Evolutionary conservation across 495 filamentous ascomycete genomes (phyloP).

Genomic region (Halenospora varia): DNA sequence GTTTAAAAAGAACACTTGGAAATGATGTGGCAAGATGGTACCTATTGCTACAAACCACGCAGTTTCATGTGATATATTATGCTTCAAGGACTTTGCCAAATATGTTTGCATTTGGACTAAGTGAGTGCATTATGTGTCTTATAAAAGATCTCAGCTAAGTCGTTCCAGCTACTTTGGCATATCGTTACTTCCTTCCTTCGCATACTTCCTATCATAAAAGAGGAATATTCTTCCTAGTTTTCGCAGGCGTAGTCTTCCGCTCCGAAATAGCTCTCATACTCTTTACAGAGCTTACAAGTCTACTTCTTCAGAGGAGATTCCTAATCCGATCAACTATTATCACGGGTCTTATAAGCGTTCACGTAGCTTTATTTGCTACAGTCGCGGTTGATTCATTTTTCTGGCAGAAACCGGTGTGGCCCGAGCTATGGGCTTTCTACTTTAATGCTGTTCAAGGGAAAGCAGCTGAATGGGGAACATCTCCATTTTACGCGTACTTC

Average conservation of each 20-base stretch:
- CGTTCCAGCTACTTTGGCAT: slow-evolving; percentile 67
- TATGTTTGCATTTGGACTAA: slow-evolving; percentile 89
- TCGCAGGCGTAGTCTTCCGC: slow-evolving; percentile 83
- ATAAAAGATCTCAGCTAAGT: slow-evolving; percentile 29
- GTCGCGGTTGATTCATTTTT: slow-evolving; percentile 83
- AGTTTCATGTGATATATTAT: slow-evolving; percentile 94
- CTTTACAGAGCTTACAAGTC: slow-evolving; percentile 46
- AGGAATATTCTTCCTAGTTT: slow-evolving; percentile 69
- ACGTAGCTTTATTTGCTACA: slow-evolving; percentile 58
- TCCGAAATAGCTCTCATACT: slow-evolving; percentile 87
- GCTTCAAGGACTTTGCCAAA: slow-evolving; percentile 90
- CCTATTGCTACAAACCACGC: slow-evolving; percentile 71
- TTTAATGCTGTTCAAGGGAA: slow-evolving; percentile 83
- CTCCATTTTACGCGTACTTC: slow-evolving; percentile 83
- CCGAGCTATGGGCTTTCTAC: slow-evolving; percentile 82
- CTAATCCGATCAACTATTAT: slow-evolving; percentile 56
- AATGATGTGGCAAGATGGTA: slow-evolving; percentile 73
- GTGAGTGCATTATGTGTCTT: slow-evolving; percentile 34
- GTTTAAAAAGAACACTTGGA: slow-evolving; percentile 67
- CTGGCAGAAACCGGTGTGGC: slow-evolving; percentile 88
- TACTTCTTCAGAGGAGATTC: slow-evolving; percentile 52
- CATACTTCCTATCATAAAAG: slow-evolving; percentile 29
- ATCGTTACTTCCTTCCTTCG: slow-evolving; percentile 64
- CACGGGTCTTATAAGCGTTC: slow-evolving; percentile 62
- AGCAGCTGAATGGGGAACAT: slow-evolving; percentile 81